Conservation (phyloP, 495 filamentous ascomycete species). For the Penicillium maclennaniae region DNA sequence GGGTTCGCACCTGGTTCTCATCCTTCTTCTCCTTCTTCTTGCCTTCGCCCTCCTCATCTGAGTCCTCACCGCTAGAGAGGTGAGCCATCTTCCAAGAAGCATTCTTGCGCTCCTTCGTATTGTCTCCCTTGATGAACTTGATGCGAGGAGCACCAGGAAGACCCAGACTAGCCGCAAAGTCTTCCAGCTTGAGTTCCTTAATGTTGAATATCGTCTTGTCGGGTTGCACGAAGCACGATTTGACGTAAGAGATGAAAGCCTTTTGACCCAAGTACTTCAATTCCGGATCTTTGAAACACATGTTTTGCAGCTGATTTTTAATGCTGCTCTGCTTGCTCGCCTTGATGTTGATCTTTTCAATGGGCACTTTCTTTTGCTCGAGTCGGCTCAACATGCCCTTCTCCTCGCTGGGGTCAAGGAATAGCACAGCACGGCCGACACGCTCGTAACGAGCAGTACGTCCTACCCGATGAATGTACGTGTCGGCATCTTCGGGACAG, state of each 20-base stretch:
- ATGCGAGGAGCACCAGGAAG: constrained; percentile 87
- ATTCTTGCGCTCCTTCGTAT: constrained; percentile 84
- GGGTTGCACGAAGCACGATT: constrained; percentile 79
- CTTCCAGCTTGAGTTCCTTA: constrained; percentile 74
- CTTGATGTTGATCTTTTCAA: constrained; percentile 78
- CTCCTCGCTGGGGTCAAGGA: constrained; percentile 90
- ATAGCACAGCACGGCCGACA: constrained; percentile 80
- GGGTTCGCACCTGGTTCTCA: constrained; percentile 75
- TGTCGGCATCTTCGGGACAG: constrained; percentile 93
- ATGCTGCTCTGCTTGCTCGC: constrained; percentile 87
- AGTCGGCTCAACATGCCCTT: constrained; percentile 76
- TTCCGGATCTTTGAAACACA: constrained; percentile 93
- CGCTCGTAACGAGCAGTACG: constrained; percentile 92
- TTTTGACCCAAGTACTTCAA: constrained; percentile 95
- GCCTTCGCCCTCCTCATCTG: constrained; percentile 48
- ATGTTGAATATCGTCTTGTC: constrained; percentile 91
- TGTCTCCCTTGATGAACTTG: constrained; percentile 83
- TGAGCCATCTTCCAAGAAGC: constrained; percentile 58
- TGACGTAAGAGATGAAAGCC: constrained; percentile 84
- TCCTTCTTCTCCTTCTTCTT: constrained; percentile 48
- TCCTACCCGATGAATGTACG: constrained; percentile 95
- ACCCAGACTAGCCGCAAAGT: constrained; percentile 78
- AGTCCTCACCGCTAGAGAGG: constrained; percentile 48
- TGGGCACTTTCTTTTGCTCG: constrained; percentile 80
- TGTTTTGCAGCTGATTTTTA: constrained; percentile 76